phyloP scores from a whole-genome alignment of 805 yeast species.

The Yarrowia sp. region DNA sequence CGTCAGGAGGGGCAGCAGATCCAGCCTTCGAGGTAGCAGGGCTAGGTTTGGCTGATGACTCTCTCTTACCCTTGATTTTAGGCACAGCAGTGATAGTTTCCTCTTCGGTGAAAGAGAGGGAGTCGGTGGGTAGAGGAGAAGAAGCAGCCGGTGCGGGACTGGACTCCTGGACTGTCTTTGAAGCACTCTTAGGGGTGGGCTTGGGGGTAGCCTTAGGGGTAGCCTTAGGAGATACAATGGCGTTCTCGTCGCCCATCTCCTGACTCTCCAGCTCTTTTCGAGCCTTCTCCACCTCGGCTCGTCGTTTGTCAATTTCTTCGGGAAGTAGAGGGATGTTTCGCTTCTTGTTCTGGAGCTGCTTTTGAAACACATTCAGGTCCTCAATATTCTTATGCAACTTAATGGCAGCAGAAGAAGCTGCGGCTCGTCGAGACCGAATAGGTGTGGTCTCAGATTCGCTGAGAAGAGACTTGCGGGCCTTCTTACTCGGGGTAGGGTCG shows the following conservation, averaged over 20 bases:
- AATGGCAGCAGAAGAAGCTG: constrained; percentile 69
- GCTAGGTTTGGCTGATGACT: neutral
- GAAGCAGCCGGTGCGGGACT: constrained; percentile 5
- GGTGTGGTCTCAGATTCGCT: neutral
- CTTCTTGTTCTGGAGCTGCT: constrained; percentile 65
- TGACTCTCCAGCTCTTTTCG: constrained; percentile 10
- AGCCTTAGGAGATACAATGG: neutral
- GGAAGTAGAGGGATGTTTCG: constrained; percentile 55
- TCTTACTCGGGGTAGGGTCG: constrained; percentile 23
- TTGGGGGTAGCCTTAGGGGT: constrained; percentile 27
- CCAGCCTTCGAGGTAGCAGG: constrained; percentile 22
- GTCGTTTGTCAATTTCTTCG: constrained; percentile 51
- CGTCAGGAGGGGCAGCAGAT: constrained; percentile 13
- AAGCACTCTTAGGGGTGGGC: neutral
- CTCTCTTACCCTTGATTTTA: constrained; percentile 5
- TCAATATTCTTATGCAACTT: constrained; percentile 72
- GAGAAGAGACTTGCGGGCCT: constrained; percentile 1
- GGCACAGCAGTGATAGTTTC: constrained; percentile 14
- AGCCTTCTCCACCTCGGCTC: constrained; percentile 41
- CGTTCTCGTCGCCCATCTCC: neutral
- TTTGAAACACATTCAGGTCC: constrained; percentile 56
- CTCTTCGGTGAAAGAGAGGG: neutral
- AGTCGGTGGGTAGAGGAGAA: neutral
- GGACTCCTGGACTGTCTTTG: neutral
- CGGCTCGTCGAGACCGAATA: constrained; percentile 50